Evolutionary conservation across 2,329 filamentous ascomycete species (phyloP).

Genomic region (Trichophyton verrucosum): DNA sequence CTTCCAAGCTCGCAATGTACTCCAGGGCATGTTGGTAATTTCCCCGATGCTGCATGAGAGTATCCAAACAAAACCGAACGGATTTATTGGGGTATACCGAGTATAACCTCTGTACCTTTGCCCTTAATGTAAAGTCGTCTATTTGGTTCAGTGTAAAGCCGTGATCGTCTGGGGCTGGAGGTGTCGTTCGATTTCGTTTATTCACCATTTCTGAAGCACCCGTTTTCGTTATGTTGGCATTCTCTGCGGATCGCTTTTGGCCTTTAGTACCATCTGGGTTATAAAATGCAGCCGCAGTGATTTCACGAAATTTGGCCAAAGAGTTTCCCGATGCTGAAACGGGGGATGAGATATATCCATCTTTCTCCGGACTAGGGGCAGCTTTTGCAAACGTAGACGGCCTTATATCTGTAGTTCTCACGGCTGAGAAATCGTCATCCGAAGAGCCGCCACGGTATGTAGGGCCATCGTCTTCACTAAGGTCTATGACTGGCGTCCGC

Average conservation of each 20-base stretch:
- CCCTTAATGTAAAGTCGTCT: conserved; percentile 36
- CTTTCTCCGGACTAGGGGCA: conserved; percentile 28
- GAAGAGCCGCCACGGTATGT: conserved; percentile 51
- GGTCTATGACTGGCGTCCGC: conserved; percentile 32
- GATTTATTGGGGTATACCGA: conserved; percentile 37
- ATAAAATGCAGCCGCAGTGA: conserved; percentile 33
- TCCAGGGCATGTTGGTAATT: conserved; percentile 45
- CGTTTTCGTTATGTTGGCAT: conserved; percentile 30
- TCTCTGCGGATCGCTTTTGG: conserved; percentile 19
- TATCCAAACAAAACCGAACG: conserved; percentile 38
- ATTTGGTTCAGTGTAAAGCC: conserved; percentile 40
- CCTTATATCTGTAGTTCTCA: conserved; percentile 45
- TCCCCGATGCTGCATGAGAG: conserved; percentile 39
- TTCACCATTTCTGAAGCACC: not conserved
- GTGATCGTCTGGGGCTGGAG: conserved; percentile 5
- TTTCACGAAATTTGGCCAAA: conserved; percentile 31
- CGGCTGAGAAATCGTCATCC: conserved; percentile 44
- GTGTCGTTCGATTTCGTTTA: not conserved
- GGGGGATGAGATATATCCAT: conserved; percentile 30
- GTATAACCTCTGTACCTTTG: conserved; percentile 42
- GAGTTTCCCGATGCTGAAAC: conserved; percentile 18
- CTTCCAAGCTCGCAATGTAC: conserved; percentile 32
- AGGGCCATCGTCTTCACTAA: conserved; percentile 45
- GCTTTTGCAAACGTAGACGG: conserved; percentile 45
- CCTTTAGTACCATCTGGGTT: conserved; percentile 20